Evolutionary conservation across 2,329 filamentous ascomycete species (phyloP), one percentile per base, ranked within the genome.

Genomic region (Alternaria dauci): DNA sequence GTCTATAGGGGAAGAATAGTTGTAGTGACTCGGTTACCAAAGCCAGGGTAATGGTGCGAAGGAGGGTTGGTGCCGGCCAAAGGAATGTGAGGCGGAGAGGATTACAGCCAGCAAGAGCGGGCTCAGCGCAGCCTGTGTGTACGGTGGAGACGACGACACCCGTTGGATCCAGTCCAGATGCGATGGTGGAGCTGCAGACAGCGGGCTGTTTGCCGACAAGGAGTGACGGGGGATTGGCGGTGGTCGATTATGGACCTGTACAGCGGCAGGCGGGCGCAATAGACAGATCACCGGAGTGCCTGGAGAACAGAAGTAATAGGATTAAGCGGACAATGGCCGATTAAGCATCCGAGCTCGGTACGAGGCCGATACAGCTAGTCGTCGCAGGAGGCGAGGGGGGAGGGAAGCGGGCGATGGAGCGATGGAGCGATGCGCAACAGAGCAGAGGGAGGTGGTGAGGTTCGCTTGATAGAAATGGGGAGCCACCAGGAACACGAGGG

Each of bases 51-150:
- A 75, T 64, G 71, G 68, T 68, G 66, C 59, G 71, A 72, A 72
- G 59, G 66, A 63, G 62, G 65, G 67, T 76, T 78, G 77, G 76
- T 74, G 72, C 76, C 76, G 75, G 77, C 77, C 78, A 78, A 79
- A 78, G 70, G 78, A 78, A 73, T 71, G 77, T 78, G 75, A 73
- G 72, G 74, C 70, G 65, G 70, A 58, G 70, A 54, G 53, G 61
- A 72, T 63, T 67, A 68, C 71, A 74, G 70, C 75, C 73, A 74
- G 70, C 73, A 71, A 70, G 68, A 70, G 58, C 62, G 67, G 67
- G 62, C 68, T 69, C 67, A 69, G 70, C 66, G 69, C 62, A 63
- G 59, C 69, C 59, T 62, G 68, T 25, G 68, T 69, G 68, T 61
- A 61, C 42, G 68, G 62, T 67, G 66, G 68, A 71, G 44, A 52